A percentile compares a stretch with the other conserved stretches of the same genome.
These are phyloP conservation scores for Pyrenophora seminiperda DNA, from an alignment of 2,329 filamentous ascomycete species.

Conservation along the genomic window DNA sequence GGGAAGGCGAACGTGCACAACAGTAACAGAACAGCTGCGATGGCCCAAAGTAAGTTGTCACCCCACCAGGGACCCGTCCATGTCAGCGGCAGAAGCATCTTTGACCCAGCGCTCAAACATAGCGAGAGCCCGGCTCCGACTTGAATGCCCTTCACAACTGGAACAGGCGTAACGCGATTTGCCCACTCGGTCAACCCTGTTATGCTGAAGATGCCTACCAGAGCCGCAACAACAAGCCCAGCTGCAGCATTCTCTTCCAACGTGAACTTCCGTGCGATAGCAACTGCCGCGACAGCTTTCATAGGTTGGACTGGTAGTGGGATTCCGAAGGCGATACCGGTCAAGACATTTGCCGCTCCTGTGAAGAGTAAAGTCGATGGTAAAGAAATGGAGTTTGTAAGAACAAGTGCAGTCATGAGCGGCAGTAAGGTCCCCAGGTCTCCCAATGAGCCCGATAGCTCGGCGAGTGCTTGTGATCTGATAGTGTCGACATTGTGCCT, in stretches of 20 bases:
- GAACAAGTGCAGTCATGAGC: slow-evolving; percentile 82
- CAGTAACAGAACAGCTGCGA: slow-evolving; percentile 74
- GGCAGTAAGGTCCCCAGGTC: slow-evolving; percentile 90
- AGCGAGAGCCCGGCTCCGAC: slow-evolving; percentile 87
- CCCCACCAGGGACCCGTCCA: slow-evolving; percentile 70
- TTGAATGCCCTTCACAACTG: slow-evolving; percentile 93
- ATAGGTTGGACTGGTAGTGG: slow-evolving; percentile 89
- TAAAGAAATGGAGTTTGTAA: slow-evolving; percentile 78
- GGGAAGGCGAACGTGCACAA: slow-evolving; percentile 68
- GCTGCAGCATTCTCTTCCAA: slow-evolving; percentile 77
- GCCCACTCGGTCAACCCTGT: slow-evolving; percentile 80
- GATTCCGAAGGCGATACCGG: slow-evolving; percentile 82
- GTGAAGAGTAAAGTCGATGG: slow-evolving; percentile 86
- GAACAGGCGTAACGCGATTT: slow-evolving; percentile 75
- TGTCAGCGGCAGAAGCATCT: slow-evolving; percentile 68
- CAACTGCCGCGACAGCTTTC: slow-evolving; percentile 88
- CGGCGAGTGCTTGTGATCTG: slow-evolving; percentile 63
- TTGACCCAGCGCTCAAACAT: slow-evolving; percentile 72
- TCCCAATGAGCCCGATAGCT: slow-evolving; percentile 86
- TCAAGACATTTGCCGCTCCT: slow-evolving; percentile 83
- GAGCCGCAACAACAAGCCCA: slow-evolving; percentile 75
- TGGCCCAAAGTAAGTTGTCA: slow-evolving; percentile 79
- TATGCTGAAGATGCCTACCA: slow-evolving; percentile 76
- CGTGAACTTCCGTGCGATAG: slow-evolving; percentile 72
- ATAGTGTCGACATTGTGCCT: slow-evolving; percentile 63